Evolutionary conservation across 805 yeast species (phyloP).

Genomic region (Grigorovia humatica): DNA sequence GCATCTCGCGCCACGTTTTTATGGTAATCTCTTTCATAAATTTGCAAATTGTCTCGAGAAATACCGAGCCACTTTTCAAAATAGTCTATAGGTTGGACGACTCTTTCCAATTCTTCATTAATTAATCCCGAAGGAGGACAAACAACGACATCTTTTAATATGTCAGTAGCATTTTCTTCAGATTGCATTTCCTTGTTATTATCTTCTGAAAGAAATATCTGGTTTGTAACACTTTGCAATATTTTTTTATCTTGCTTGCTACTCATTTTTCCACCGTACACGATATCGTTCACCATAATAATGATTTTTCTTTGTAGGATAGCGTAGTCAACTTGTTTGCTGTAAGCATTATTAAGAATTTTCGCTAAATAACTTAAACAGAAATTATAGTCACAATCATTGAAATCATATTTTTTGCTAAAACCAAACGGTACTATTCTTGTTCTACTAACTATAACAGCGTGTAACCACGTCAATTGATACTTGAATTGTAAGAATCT

Average conservation of each 20-base stretch:
- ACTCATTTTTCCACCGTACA: conserved; percentile 42
- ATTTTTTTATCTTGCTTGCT: conserved; percentile 30
- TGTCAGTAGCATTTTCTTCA: background rate
- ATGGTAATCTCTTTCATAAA: background rate
- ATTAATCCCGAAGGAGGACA: background rate
- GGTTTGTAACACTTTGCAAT: conserved; percentile 7
- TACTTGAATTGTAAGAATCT: conserved; percentile 35
- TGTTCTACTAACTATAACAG: conserved; percentile 47
- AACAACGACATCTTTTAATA: background rate
- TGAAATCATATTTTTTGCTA: conserved; percentile 52
- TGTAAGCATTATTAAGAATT: background rate
- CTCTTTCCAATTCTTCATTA: background rate
- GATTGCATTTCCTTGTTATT: background rate
- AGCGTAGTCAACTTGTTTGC: background rate
- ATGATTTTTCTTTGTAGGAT: background rate
- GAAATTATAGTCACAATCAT: conserved; percentile 55
- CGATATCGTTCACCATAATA: conserved; percentile 7
- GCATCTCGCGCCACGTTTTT: background rate
- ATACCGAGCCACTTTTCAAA: conserved; percentile 1
- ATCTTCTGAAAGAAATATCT: conserved; percentile 3
- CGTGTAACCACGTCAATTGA: conserved; percentile 61
- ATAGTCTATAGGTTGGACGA: conserved; percentile 1
- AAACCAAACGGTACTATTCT: conserved; percentile 59
- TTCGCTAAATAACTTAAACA: conserved; percentile 35
- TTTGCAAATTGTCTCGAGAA: background rate